These are phyloP conservation scores for Cardiospermum halicacabum DNA, from an alignment of 345 rosid genomes.

Conservation along the genomic window DNA sequence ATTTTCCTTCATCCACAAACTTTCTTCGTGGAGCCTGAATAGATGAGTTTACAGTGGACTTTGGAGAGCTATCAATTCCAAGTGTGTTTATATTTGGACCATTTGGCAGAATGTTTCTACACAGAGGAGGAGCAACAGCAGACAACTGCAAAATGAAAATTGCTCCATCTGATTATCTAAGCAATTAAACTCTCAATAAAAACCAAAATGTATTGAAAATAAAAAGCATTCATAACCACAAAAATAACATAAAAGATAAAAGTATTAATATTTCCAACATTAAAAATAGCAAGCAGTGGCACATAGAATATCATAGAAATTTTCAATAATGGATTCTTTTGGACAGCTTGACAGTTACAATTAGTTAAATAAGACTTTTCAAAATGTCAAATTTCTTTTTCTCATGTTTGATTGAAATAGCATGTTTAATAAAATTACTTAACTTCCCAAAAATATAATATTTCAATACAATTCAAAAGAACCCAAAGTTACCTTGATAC, in stretches of 20 bases:
- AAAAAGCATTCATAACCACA: not conserved
- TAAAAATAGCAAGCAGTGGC: not conserved
- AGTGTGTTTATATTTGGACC: constrained; percentile 48
- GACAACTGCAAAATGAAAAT: constrained; percentile 56
- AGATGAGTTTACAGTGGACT: constrained; percentile 68
- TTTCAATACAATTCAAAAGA: too few species aligned
- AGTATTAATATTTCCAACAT: not conserved
- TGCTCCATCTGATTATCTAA: constrained; percentile 5
- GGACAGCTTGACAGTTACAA: not conserved
- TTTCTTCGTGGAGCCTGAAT: constrained; percentile 96
- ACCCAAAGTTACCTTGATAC: too few species aligned
- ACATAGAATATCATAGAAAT: not conserved
- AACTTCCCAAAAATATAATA: too few species aligned
- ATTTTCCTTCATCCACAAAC: constrained; percentile 97
- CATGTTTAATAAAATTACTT: too few species aligned
- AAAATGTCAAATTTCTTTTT: too few species aligned
- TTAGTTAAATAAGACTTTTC: too few species aligned
- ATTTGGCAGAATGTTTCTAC: constrained; percentile 73
- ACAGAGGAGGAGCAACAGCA: constrained; percentile 80
- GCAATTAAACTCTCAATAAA: constrained; percentile 6
- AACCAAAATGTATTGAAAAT: not conserved
- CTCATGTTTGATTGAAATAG: too few species aligned
- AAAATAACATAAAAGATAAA: not conserved
- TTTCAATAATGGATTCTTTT: not conserved
- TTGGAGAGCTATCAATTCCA: constrained; percentile 56